Conservation (phyloP, 2,329 filamentous ascomycete genomes). For the Cercospora berteroae region DNA sequence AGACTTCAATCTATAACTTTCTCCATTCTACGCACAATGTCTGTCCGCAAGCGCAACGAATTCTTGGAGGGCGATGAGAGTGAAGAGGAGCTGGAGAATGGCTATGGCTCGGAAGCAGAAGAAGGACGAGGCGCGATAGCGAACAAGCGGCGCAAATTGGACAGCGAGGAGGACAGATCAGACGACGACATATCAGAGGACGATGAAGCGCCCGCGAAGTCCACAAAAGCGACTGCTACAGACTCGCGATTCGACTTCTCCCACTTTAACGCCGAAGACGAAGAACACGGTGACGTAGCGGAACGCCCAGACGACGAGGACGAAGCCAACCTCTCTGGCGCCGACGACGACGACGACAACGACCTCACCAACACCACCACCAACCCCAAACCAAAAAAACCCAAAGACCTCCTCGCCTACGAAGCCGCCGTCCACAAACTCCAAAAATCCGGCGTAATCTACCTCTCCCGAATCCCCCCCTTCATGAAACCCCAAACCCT, state of each 20-base stretch:
- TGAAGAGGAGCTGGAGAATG: constrained; percentile 46
- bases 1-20: not conserved
- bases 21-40: constrained; percentile 49
- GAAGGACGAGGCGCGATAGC: constrained; percentile 59
- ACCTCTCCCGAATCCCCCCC: constrained; percentile 78
- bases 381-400: constrained; percentile 24
- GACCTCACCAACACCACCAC: not conserved
- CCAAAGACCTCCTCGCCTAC: constrained; percentile 65
- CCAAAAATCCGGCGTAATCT: constrained; percentile 75
- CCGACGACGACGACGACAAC: constrained; percentile 23
- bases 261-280: constrained; percentile 20
- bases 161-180: constrained; percentile 41
- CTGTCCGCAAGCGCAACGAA: constrained; percentile 67
- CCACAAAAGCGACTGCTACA: not conserved
- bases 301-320: constrained; percentile 14
- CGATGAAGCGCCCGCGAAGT: constrained; percentile 17
- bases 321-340: constrained; percentile 15
- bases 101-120: constrained; percentile 69
- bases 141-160: constrained; percentile 63
- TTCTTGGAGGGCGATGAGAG: constrained; percentile 58
- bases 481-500: constrained; percentile 85
- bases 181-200: constrained; percentile 25
- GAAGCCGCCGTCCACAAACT: constrained; percentile 63
- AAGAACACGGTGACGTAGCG: constrained; percentile 30
- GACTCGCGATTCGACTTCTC: constrained; percentile 22